Percentiles rank a stretch among this genome's conserved stretches.
Conservation (phyloP, 2,329 filamentous ascomycete genomes). For the Neofusicoccum parvum region DNA sequence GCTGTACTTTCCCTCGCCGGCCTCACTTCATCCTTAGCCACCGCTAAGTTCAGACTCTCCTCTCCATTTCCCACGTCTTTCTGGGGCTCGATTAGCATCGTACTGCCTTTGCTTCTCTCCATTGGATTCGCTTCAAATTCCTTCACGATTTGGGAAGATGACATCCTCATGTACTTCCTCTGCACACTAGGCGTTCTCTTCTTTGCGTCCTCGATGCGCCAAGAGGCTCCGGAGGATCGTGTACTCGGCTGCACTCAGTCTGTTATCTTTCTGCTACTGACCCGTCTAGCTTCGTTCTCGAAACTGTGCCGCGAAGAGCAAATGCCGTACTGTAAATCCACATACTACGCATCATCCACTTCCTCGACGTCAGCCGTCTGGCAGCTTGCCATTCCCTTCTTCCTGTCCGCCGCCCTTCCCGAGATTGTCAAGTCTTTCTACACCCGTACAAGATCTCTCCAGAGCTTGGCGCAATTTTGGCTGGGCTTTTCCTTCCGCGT, state of each 20-base stretch:
- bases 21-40: constrained; percentile 44
- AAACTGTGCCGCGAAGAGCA: constrained; percentile 96
- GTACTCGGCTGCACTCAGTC: constrained; percentile 84
- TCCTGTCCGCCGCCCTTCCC: constrained; percentile 72
- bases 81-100: constrained; percentile 84
- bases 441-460: constrained; percentile 78
- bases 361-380: constrained; percentile 91
- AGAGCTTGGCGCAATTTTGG: constrained; percentile 83
- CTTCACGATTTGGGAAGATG: constrained; percentile 98
- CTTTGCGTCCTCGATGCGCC: constrained; percentile 73
- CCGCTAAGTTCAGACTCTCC: constrained; percentile 44
- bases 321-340: constrained; percentile 94
- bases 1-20: constrained; percentile 44
- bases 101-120: constrained; percentile 86
- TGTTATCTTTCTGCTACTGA: constrained; percentile 75
- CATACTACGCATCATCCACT: constrained; percentile 88
- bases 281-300: constrained; percentile 80
- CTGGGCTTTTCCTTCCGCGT: constrained; percentile 77
- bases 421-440: constrained; percentile 79
- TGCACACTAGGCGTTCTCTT: constrained; percentile 81
- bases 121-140: constrained; percentile 95
- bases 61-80: constrained; percentile 69
- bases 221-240: constrained; percentile 67
- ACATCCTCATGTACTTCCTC: constrained; percentile 89
- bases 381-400: constrained; percentile 80